These are phyloP conservation scores for Sordaria brevicollis DNA, from an alignment of 495 filamentous ascomycete genomes.

Conservation along the genomic window DNA sequence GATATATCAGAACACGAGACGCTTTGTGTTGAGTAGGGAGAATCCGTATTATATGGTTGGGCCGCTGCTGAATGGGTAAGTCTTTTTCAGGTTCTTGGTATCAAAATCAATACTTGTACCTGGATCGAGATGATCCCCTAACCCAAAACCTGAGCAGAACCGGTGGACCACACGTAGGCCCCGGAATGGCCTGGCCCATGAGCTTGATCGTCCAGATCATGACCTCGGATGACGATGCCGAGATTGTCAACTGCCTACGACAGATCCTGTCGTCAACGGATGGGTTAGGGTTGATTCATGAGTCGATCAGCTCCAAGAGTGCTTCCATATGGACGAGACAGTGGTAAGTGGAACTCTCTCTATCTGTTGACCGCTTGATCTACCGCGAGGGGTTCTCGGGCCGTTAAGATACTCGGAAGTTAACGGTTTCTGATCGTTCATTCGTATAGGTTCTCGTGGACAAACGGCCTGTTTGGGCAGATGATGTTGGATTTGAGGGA, in stretches of 20 bases:
- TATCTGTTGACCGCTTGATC: not conserved
- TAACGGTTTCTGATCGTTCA: not conserved
- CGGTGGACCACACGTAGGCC: constrained; percentile 49
- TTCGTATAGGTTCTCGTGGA: constrained; percentile 43
- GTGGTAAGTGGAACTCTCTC: constrained; percentile 27
- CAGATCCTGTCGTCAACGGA: constrained; percentile 44
- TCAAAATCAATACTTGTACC: not conserved
- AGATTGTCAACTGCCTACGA: constrained; percentile 39
- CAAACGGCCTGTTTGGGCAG: constrained; percentile 49
- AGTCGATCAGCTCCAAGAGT: constrained; percentile 24
- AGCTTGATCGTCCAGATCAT: constrained; percentile 35
- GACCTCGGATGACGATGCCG: constrained; percentile 42
- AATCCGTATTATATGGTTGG: constrained; percentile 54
- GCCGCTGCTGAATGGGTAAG: constrained; percentile 44
- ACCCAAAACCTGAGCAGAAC: constrained; percentile 44
- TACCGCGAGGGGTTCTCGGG: not conserved
- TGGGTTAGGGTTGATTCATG: constrained; percentile 35
- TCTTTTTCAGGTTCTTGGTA: not conserved
- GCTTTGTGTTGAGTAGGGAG: constrained; percentile 39
- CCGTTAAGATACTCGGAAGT: not conserved
- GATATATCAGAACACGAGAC: constrained; percentile 46
- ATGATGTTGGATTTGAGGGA: constrained; percentile 42
- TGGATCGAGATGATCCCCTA: not conserved
- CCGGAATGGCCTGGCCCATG: constrained; percentile 46
- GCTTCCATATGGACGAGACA: constrained; percentile 36